phyloP scores from a whole-genome alignment of 2,329 filamentous ascomycete species.

The Aspergillus persii region DNA sequence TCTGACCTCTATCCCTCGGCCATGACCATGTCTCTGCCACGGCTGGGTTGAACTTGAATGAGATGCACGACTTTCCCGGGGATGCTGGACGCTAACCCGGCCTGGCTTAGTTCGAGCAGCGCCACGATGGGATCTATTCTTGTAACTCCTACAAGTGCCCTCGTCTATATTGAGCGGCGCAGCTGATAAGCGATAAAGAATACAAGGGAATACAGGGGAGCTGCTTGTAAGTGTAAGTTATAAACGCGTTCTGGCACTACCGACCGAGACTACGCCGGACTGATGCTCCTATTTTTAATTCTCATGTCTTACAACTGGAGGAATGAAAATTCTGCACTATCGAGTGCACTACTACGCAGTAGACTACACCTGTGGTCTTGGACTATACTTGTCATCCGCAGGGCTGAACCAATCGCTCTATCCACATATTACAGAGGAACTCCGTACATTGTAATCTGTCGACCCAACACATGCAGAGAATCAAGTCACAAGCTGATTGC shows the following conservation, averaged over 20 bases:
- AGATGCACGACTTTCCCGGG: no score
- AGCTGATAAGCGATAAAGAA: background rate
- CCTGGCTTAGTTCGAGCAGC: background rate
- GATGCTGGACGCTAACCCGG: background rate
- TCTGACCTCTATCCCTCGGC: no score
- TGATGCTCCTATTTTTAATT: background rate
- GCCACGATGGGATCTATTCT: background rate
- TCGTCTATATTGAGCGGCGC: background rate
- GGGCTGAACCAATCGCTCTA: conserved; percentile 1
- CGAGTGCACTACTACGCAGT: no score
- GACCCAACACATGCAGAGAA: background rate
- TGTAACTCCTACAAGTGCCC: background rate
- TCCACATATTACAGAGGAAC: background rate
- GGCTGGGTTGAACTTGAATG: no score
- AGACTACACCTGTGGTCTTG: no score
- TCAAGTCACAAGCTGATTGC: conserved; percentile 12
- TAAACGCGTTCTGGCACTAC: no score
- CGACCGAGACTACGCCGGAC: no score
- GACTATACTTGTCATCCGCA: background rate
- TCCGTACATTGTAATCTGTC: background rate
- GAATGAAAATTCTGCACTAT: background rate
- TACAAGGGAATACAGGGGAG: no score
- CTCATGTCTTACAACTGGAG: background rate
- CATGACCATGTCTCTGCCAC: no score
- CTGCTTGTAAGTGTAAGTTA: no score